Evolutionary conservation across 441 rosid species (phyloP), one percentile per base, ranked within the genome.

Genomic region (Euphorbia schlechtendalii): DNA sequence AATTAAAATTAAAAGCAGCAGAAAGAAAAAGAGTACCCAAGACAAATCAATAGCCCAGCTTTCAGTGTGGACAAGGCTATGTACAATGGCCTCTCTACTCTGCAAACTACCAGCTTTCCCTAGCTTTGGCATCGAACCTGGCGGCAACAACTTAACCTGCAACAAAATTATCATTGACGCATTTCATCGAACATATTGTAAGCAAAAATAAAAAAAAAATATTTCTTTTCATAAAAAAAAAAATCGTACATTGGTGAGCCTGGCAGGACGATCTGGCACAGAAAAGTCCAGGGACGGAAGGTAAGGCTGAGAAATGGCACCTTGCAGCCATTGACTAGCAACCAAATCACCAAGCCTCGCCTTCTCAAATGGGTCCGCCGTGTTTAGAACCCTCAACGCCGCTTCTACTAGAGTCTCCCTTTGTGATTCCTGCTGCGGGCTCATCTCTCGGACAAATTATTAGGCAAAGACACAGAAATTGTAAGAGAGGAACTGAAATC

Each of bases 1-100:
- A 20, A 30, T 2, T 9, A 24, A 53, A 22, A 10, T 2, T 32
- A 28, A 61, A 34, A 22, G 40, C 38, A 34, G 27, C n/a, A 9
- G 11, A 24, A 28, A 32, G n/a, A 9, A 21, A 34, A 14, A 34
- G 15, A 63, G 27, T 82, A 89, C 96, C 98, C 94, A 92, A 49
- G 97, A 85, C 75, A 90, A 82, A 69, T 88, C 98, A 76, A 90
- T 75, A 5, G 97, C 98, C 97, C 98, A 90, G 68, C 94, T 92
- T 83, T 92, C 94, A 27, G 76, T 89, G 74, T 89, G 96, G 21
- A 68, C 92, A 68, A 92, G 87, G 63, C 98, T 89, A 63, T 89
- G 98, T 70, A 89, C 90, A 71, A 92, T 87, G 5, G 96, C 93
- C 83, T 84, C 92, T 75, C 96, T 83, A 68, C 96, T 89, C 74